phyloP scores from a whole-genome alignment of 2,329 filamentous ascomycete species.

The Phaeosphaeriaceae sp. region DNA sequence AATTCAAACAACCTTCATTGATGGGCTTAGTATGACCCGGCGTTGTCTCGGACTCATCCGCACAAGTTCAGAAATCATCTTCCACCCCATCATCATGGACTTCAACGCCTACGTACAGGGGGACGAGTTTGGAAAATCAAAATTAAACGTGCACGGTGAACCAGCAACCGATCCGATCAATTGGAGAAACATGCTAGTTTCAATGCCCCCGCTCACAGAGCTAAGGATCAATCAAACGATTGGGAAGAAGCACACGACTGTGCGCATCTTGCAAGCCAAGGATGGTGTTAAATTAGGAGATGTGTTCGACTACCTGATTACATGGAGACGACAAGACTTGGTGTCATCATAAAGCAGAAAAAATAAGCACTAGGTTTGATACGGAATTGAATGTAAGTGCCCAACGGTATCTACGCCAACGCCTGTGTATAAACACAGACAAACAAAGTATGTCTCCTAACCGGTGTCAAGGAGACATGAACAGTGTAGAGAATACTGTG shows the following conservation, averaged over 20 bases:
- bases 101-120: constrained; percentile 4
- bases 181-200: constrained; percentile 8
- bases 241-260: background rate
- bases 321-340: constrained; percentile 1
- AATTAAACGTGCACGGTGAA: background rate
- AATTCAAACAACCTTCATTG: background rate
- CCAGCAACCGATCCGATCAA: background rate
- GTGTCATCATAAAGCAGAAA: background rate
- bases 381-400: no score
- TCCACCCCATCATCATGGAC: constrained; percentile 5
- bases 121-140: background rate
- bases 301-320: constrained; percentile 2
- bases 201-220: constrained; percentile 8
- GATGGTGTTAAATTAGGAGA: constrained; percentile 8
- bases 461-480: no score
- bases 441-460: no score
- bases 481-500: no score
- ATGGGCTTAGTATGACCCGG: constrained; percentile 5
- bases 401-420: no score
- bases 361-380: no score
- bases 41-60: constrained; percentile 5
- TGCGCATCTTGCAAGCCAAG: background rate
- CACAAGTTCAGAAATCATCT: constrained; percentile 3
- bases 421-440: no score
- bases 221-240: constrained; percentile 1